Base-by-base conservation (phyloP, 768 basidiomycete species). In the Mycena leptocephala region DNA sequence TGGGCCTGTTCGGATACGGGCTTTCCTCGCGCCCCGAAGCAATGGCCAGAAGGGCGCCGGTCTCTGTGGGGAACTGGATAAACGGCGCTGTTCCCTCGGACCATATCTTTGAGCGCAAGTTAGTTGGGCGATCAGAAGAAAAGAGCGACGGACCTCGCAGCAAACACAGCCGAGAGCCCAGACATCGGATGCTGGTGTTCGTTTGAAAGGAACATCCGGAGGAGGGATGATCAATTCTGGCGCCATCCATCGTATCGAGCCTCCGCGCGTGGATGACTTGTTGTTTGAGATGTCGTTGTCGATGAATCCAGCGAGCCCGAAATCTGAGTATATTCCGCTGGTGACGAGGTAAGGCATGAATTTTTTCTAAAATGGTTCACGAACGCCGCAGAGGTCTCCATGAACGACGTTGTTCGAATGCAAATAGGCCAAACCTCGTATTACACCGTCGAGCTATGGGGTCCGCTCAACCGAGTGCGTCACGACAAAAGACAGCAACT, bases 281-380 rank as follows among this genome's bases (percentile, higher is more conserved):
- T n/a, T n/a, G n/a, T 3, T 53, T 39, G 37, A 39, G 10, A 33
- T 51, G 5, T 67, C 65, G 3, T 46, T 30, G 5, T 67, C 65
- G 9, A 67, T 37, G 51, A 67, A 67, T 7, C 26, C 22, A 2
- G 51, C 65, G 13, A 67, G 48, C n/a, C 65, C 65, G 22, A 67
- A 67, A 55, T 67, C 65, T 46, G 35, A 70, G 58, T 43, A 70
- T 70, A 24, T 70, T 70, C 9, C 69, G 69, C 69, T 70, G n/a
- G 43, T 24, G 16, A 5, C n/a, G n/a, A 13, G 59, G 33, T 24
- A 61, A 5, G 53, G 13, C 16, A 22, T 6, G 51, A 24, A 32
- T 9, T 5, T 18, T 22, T 37, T 22, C 3, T 8, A 37, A 13
- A 30, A 32, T 46, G 48, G n/a, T 11, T 18, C 9, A 55, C 53